Conservation (phyloP, 345 rosid species). For the Luvunga scandens region DNA sequence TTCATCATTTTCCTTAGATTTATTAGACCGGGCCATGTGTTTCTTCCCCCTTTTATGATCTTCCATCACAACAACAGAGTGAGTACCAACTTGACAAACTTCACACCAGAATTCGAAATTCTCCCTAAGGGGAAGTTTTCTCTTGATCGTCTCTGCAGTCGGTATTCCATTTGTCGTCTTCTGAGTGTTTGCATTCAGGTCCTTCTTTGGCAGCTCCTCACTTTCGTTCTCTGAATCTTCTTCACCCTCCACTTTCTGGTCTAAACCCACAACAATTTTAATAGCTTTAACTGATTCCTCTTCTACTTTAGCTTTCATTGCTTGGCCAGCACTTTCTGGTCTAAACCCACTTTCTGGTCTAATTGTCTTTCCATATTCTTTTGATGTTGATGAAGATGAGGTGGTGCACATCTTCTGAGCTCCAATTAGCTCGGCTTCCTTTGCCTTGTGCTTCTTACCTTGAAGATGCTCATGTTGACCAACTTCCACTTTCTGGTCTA, state of each 20-base stretch:
- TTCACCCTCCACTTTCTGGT: neutral
- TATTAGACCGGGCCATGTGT: slow-evolving; percentile 33
- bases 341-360: neutral
- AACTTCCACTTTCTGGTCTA: neutral
- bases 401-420: neutral
- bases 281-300: neutral
- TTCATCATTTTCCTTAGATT: slow-evolving; percentile 13
- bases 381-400: neutral
- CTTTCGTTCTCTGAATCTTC: slow-evolving; percentile 6
- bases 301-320: too few relatives aligned
- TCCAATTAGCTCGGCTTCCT: neutral
- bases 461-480: neutral
- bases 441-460: neutral
- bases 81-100: slow-evolving; percentile 35
- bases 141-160: neutral
- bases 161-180: neutral
- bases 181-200: neutral
- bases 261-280: neutral
- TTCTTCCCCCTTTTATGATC: slow-evolving; percentile 52
- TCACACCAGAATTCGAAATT: slow-evolving; percentile 50
- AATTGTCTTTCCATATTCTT: neutral
- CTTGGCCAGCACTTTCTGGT: neutral
- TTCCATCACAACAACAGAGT: slow-evolving; percentile 35
- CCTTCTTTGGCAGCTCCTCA: neutral
- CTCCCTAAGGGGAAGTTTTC: slow-evolving; percentile 11